Base-by-base conservation (phyloP, 345 rosid genomes). In the Gynandropsis gynandra region DNA sequence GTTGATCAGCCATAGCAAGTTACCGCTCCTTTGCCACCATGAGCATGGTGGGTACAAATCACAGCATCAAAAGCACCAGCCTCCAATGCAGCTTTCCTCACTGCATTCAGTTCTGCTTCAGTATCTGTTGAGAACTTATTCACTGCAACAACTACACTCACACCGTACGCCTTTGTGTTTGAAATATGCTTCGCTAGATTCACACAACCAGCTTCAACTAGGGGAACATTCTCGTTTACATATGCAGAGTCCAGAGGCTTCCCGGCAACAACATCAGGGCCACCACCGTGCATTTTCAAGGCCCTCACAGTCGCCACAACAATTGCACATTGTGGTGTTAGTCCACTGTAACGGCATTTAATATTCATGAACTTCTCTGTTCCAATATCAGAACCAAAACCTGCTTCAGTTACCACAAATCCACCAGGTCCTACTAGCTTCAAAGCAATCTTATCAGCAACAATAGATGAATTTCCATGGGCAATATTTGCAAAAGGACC, bases 401-500 rank as follows among this genome's bases (percentile, higher is more conserved):
- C 98, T 0, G 98, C 98, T 78, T 92, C 98, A 9, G 98, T 92
- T 24, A 88, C 94, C 54, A 92, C 98, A 41, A 87, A 92, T 7
- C 98, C 98, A 38, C 90, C 85, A n/a, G 85, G 76, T 60, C 99
- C 94, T n/a, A 85, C 97, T 31, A 85, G 71, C 71, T 93, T 93
- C 68, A 93, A 21, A 1, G 99, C 99, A 43, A 93, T 93, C 64
- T 85, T 93, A 64, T 93, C 99, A 11, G 99, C 99, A 39, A 93
- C 93, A 1, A 93, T 76, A 8, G 99, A 93, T 15, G 99, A 88
- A 70, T 93, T 93, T 7, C 99, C 99, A 47, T 93, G 99, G 63
- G 99, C 97, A 59, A 93, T 93, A 56, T 88, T 93, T 14, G 99
- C 97, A 75, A 93, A 93, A 16, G 97, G 99, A 64, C 99, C 99